Conservation (phyloP, 73 alveolate species). For the Paramecium caudatum region DNA sequence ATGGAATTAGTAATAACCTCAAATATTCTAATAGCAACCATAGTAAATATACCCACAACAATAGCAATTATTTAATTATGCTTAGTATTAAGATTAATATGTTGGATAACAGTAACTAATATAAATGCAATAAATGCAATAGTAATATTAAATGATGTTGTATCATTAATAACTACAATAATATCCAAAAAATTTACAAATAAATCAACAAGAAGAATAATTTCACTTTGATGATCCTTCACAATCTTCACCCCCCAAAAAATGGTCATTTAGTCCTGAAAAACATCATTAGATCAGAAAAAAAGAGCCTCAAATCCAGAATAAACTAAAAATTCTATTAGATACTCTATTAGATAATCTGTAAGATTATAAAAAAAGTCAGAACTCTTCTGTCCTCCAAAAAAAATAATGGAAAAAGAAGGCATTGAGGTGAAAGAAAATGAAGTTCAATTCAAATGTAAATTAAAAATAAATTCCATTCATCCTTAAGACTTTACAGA, state of each 20-base stretch:
- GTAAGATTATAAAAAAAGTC: neutral
- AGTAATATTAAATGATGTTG: neutral
- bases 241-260: neutral
- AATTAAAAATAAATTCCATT: neutral
- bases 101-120: neutral
- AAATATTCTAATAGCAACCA: neutral
- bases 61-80: neutral
- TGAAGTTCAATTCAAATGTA: slow-evolving; percentile 24
- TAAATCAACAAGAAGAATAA: slow-evolving; percentile 20
- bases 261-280: slow-evolving; percentile 61
- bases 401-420: slow-evolving; percentile 19
- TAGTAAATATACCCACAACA: neutral
- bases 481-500: slow-evolving; percentile 38
- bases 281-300: neutral
- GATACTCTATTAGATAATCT: slow-evolving; percentile 26
- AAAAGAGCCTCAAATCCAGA: slow-evolving; percentile 61
- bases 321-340: neutral
- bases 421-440: slow-evolving; percentile 28
- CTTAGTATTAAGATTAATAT: neutral
- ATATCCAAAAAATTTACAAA: slow-evolving; percentile 11
- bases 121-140: neutral
- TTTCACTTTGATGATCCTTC: slow-evolving; percentile 23
- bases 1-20: neutral
- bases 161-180: slow-evolving; percentile 34
- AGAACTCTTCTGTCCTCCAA: neutral